phyloP scores from a whole-genome alignment of 805 yeast species.

The Metschnikowia lunata region DNA sequence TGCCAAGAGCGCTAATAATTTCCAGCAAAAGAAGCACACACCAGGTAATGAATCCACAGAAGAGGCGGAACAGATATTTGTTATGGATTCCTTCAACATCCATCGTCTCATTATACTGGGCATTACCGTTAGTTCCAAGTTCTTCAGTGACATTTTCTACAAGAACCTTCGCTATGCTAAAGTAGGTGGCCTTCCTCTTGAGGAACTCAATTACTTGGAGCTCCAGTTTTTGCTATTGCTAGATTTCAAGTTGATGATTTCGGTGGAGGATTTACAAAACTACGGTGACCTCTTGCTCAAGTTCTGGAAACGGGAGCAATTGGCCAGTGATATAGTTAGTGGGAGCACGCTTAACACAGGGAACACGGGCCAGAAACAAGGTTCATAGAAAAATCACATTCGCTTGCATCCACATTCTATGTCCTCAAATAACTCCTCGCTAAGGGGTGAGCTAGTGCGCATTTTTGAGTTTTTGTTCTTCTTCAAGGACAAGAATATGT shows the following conservation, averaged over 20 bases:
- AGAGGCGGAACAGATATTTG: conserved; percentile 61
- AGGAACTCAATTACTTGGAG: conserved; percentile 89
- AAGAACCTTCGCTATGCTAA: conserved; percentile 92
- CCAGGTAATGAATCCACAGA: conserved; percentile 21
- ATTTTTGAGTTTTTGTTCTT: too few species aligned
- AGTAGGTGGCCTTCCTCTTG: conserved; percentile 91
- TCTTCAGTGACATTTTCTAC: conserved; percentile 90
- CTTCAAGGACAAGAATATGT: too few species aligned
- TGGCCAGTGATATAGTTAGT: conserved; percentile 33
- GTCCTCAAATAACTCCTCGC: too few species aligned
- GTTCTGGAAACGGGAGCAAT: conserved; percentile 76
- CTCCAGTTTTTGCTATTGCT: conserved; percentile 78
- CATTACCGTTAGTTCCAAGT: conserved; percentile 91
- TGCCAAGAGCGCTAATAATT: conserved; percentile 71
- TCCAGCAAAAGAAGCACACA: conserved; percentile 23
- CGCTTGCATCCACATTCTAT: not conserved
- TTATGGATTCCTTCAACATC: conserved; percentile 93
- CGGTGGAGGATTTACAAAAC: conserved; percentile 83
- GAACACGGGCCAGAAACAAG: not conserved
- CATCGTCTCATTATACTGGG: conserved; percentile 93
- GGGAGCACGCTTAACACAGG: conserved; percentile 1
- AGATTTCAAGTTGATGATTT: conserved; percentile 83
- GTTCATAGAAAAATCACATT: too few species aligned
- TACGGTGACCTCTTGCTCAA: conserved; percentile 82
- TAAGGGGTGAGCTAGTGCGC: not conserved